Evolutionary conservation across 208 protist species (phyloP).

Genomic region (Trypanosoma mega): DNA sequence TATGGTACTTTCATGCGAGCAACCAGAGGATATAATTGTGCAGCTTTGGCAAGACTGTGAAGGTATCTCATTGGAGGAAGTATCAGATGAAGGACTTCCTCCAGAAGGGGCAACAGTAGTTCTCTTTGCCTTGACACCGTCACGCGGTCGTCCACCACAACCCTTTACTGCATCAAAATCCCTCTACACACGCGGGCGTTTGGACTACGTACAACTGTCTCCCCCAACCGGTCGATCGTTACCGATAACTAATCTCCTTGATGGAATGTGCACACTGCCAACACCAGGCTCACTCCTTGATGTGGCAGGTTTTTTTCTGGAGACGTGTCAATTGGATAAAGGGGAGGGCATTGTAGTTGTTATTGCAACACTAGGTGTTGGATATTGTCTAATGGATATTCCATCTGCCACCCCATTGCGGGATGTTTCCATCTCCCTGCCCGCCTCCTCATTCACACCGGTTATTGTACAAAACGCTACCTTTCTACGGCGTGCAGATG

Average conservation of each 20-base stretch:
- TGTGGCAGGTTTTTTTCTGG: slow-evolving; percentile 56
- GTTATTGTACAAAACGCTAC: slow-evolving; percentile 59
- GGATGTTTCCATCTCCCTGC: slow-evolving; percentile 37
- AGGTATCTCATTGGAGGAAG: slow-evolving; percentile 14
- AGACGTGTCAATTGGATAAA: slow-evolving; percentile 23
- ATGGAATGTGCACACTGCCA: not conserved
- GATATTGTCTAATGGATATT: slow-evolving; percentile 60
- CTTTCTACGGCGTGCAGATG: slow-evolving; percentile 50
- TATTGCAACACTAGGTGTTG: slow-evolving; percentile 22
- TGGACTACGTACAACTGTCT: slow-evolving; percentile 41
- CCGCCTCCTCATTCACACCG: slow-evolving; percentile 26
- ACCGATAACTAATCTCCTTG: not conserved
- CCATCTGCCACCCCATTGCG: slow-evolving; percentile 38
- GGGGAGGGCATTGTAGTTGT: slow-evolving; percentile 40
- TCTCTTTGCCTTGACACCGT: slow-evolving; percentile 66
- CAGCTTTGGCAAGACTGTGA: slow-evolving; percentile 61
- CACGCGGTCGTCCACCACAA: slow-evolving; percentile 38
- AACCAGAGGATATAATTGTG: slow-evolving; percentile 52
- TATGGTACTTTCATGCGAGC: slow-evolving; percentile 39
- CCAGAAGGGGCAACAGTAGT: slow-evolving; percentile 45
- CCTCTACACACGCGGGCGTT: slow-evolving; percentile 49
- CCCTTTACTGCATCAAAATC: slow-evolving; percentile 69
- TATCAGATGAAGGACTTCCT: slow-evolving; percentile 35
- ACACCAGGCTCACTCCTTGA: slow-evolving; percentile 43
- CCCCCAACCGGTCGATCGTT: slow-evolving; percentile 8